phyloP scores from a whole-genome alignment of 495 filamentous ascomycete genomes.

The Penicillium argentinense region DNA sequence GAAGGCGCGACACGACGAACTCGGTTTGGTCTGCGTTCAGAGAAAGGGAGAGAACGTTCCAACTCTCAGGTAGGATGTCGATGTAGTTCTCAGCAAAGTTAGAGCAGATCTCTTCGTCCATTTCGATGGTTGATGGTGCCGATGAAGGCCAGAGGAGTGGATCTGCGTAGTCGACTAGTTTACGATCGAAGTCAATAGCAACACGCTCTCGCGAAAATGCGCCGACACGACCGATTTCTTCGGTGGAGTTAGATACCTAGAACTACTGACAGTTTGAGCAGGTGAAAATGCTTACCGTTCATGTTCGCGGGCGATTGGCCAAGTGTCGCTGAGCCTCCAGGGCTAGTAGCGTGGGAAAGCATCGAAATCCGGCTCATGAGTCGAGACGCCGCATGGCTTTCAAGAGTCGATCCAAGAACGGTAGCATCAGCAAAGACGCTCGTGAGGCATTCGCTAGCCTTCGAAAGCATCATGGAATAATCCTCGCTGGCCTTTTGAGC shows the following conservation, averaged over 20 bases:
- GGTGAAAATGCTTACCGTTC: conserved; percentile 48
- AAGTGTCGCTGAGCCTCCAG: conserved; percentile 28
- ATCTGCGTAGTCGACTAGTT: conserved; percentile 40
- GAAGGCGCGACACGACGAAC: conserved; percentile 77
- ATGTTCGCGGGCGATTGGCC: conserved; percentile 42
- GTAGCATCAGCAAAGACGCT: conserved; percentile 40
- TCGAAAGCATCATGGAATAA: conserved; percentile 43
- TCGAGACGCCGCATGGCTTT: conserved; percentile 44
- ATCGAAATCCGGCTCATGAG: conserved; percentile 50
- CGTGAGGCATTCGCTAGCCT: conserved; percentile 39
- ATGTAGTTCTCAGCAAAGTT: conserved; percentile 43
- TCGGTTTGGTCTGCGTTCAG: conserved; percentile 78
- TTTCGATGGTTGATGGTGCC: conserved; percentile 14
- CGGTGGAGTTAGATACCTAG: conserved; percentile 16
- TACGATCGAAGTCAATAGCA: conserved; percentile 45
- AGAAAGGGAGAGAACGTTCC: conserved; percentile 84
- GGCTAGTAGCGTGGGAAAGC: conserved; percentile 43
- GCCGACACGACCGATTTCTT: conserved; percentile 47
- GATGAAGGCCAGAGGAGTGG: conserved; percentile 40
- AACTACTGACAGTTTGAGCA: no score
- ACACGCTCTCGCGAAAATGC: conserved; percentile 45
- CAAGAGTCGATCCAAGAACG: conserved; percentile 44
- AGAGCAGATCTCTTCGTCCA: conserved; percentile 28
- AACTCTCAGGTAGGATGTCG: conserved; percentile 71
- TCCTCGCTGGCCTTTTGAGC: conserved; percentile 37